Evolutionary conservation across 352 stramenopile genomes (phyloP).

Genomic region (Phytophthora hybrid): DNA sequence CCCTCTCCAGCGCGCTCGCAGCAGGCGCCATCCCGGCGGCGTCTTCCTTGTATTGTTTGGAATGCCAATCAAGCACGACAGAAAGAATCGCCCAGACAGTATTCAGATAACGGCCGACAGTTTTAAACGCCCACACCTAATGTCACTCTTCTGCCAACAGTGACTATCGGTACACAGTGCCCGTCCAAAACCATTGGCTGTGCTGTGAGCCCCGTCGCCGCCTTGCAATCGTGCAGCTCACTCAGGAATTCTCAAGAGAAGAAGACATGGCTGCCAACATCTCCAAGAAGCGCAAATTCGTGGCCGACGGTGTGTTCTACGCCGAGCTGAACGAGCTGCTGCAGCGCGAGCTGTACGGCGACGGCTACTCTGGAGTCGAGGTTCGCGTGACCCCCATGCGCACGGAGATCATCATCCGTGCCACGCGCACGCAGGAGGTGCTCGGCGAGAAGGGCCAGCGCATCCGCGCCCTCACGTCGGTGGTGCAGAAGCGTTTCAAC

Average conservation of each 20-base stretch:
- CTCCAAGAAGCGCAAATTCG: slow-evolving; percentile 99
- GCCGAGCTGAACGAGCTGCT: slow-evolving; percentile 99
- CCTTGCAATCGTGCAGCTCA: slow-evolving; percentile 14
- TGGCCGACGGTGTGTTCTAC: slow-evolving; percentile 99
- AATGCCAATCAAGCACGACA: too few species aligned
- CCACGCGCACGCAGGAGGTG: slow-evolving; percentile 99
- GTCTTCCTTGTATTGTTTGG: too few species aligned
- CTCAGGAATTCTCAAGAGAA: slow-evolving; percentile 42
- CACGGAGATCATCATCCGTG: slow-evolving; percentile 99
- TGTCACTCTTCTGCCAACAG: too few species aligned
- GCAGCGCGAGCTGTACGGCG: slow-evolving; percentile 97
- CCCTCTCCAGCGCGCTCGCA: not conserved
- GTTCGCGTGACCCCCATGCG: slow-evolving; percentile 98
- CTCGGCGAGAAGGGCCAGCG: slow-evolving; percentile 99
- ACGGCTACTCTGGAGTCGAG: slow-evolving; percentile 99
- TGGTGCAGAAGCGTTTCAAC: slow-evolving; percentile 99
- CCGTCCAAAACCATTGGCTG: too few species aligned
- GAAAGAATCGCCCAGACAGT: too few species aligned
- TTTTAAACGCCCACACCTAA: too few species aligned
- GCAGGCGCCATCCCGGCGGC: not conserved
- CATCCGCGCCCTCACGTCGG: slow-evolving; percentile 99
- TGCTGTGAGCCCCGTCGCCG: too few species aligned
- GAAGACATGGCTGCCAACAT: slow-evolving; percentile 92
- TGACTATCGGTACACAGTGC: too few species aligned
- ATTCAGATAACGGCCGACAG: too few species aligned